These are phyloP conservation scores for Fusarium keratoplasticum DNA, from an alignment of 2,329 filamentous ascomycete genomes.

Conservation along the genomic window DNA sequence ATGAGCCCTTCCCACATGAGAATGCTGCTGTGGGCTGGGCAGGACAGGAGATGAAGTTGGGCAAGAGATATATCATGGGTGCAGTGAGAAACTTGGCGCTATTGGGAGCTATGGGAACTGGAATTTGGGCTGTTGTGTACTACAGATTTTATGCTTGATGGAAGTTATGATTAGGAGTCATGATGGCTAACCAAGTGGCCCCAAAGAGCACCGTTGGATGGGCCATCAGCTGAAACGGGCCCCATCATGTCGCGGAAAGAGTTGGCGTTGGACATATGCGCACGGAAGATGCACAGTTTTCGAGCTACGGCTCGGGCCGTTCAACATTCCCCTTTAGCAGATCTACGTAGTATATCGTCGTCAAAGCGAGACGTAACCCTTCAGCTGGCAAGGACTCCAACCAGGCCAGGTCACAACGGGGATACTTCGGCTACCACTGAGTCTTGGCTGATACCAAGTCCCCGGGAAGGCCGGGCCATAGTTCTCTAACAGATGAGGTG, in stretches of 20 bases:
- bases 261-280: background rate
- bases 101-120: background rate
- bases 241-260: background rate
- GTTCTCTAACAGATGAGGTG: background rate
- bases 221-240: background rate
- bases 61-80: background rate
- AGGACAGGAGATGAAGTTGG: background rate
- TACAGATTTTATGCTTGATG: background rate
- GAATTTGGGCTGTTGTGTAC: background rate
- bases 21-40: background rate
- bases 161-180: background rate
- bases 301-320: background rate
- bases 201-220: background rate
- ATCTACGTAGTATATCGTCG: background rate
- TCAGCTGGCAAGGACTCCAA: too few relatives aligned
- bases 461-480: too few relatives aligned
- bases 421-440: too few relatives aligned
- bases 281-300: background rate
- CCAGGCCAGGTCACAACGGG: too few relatives aligned
- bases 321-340: conserved; percentile 1
- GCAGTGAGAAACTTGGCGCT: background rate
- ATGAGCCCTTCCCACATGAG: background rate
- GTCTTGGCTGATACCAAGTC: too few relatives aligned
- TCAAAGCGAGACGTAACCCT: too few relatives aligned
- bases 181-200: background rate